These are phyloP conservation scores for Spizellomyces punctatus DNA, from an alignment of 192 early-diverging fungal species.

Conservation along the genomic window DNA sequence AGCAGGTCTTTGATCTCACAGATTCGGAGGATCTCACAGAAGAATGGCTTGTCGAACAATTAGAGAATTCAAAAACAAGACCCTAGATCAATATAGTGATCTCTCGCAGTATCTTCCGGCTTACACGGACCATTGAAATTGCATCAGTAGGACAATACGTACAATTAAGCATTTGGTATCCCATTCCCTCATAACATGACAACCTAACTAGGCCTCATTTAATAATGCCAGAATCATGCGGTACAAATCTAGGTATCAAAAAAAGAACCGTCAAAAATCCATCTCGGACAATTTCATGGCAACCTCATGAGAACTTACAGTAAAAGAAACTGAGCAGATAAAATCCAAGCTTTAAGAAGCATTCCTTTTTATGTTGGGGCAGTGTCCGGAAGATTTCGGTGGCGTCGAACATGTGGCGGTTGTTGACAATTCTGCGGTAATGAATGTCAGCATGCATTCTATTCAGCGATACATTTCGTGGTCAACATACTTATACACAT, in stretches of 20 bases:
- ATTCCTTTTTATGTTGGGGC: constrained; percentile 91
- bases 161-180: too few relatives aligned
- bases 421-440: constrained; percentile 68
- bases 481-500: constrained; percentile 77
- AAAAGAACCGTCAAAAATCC: background rate
- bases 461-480: constrained; percentile 83
- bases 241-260: constrained; percentile 30
- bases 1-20: constrained; percentile 66
- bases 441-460: constrained; percentile 88
- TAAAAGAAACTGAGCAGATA: constrained; percentile 97
- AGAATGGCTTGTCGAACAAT: constrained; percentile 62
- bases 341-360: constrained; percentile 96
- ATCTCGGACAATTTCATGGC: background rate
- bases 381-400: constrained; percentile 98
- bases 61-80: constrained; percentile 49
- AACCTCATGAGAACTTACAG: constrained; percentile 26
- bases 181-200: too few relatives aligned
- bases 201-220: background rate
- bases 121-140: too few relatives aligned
- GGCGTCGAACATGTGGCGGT: constrained; percentile 93
- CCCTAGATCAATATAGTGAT: constrained; percentile 16
- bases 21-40: constrained; percentile 70
- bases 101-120: too few relatives aligned
- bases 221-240: constrained; percentile 37
- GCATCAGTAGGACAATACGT: too few relatives aligned